Conservation (phyloP, 2,329 filamentous ascomycete genomes). For the Paraphaeosphaeria sporulosa region DNA sequence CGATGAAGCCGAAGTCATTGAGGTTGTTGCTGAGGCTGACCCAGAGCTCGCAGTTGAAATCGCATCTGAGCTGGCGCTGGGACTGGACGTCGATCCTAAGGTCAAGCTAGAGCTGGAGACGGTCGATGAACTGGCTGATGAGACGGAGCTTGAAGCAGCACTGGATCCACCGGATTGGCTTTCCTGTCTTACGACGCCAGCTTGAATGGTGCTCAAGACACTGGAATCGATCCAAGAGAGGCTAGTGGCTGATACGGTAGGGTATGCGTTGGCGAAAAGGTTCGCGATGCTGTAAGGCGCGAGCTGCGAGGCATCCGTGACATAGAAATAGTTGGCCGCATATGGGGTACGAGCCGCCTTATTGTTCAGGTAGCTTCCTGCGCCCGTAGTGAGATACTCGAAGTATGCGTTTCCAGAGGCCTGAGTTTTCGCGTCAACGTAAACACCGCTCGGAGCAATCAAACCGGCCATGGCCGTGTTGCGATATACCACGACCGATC, state of each 20-base stretch:
- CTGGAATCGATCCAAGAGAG: slow-evolving; percentile 1
- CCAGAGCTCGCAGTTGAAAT: too few species aligned
- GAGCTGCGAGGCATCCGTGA: slow-evolving; percentile 44
- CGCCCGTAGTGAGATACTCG: slow-evolving; percentile 54
- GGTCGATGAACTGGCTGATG: not conserved
- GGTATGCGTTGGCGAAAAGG: not conserved
- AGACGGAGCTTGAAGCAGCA: not conserved
- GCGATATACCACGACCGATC: slow-evolving; percentile 53
- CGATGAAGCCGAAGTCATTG: not conserved
- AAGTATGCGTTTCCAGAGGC: slow-evolving; percentile 42
- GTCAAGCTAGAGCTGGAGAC: not conserved
- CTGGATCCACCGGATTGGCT: not conserved
- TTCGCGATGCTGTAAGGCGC: slow-evolving; percentile 36
- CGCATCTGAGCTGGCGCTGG: not conserved
- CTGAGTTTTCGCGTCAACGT: slow-evolving; percentile 26
- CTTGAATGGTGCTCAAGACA: not conserved
- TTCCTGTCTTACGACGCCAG: not conserved
- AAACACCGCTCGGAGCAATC: slow-evolving; percentile 49
- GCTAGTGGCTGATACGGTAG: not conserved
- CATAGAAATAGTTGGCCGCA: slow-evolving; percentile 42
- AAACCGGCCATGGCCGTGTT: slow-evolving; percentile 50
- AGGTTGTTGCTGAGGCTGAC: not conserved
- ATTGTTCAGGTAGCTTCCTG: slow-evolving; percentile 33
- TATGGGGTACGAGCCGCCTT: slow-evolving; percentile 50
- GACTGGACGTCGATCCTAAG: not conserved